phyloP scores from a whole-genome alignment of 768 basidiomycete species.

The Scleroderma bovista region DNA sequence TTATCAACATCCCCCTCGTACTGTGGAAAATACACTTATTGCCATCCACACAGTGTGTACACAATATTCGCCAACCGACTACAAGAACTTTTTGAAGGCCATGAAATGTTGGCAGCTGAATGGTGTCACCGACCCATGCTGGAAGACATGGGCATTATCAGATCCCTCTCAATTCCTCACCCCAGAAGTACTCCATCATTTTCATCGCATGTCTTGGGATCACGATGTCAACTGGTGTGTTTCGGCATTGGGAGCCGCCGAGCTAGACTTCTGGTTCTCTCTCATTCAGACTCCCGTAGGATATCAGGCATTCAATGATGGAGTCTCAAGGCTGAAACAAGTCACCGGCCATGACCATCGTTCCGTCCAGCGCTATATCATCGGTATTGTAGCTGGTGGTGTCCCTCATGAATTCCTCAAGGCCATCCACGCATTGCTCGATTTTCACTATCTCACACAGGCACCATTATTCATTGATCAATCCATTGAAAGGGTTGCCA shows the following conservation, averaged over 20 bases:
- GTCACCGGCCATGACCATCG: conserved; percentile 35
- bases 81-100: conserved; percentile 1
- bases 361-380: conserved; percentile 31
- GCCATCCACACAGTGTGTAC: conserved; percentile 3
- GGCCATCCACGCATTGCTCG: conserved; percentile 29
- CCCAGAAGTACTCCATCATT: conserved; percentile 35
- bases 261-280: conserved; percentile 34
- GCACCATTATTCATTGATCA: conserved; percentile 20
- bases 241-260: conserved; percentile 20
- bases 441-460: conserved; percentile 36
- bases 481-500: conserved; percentile 11
- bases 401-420: conserved; percentile 25
- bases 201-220: conserved; percentile 36
- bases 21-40: conserved; percentile 17
- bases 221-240: conserved; percentile 36
- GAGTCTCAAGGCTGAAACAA: conserved; percentile 38
- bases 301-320: conserved; percentile 34
- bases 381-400: conserved; percentile 31
- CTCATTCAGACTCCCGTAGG: conserved; percentile 33
- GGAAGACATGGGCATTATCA: conserved; percentile 31
- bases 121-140: conserved; percentile 22
- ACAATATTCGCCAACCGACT: conserved; percentile 1
- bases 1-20: conserved; percentile 22
- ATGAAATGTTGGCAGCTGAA: conserved; percentile 3
- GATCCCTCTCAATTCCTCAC: conserved; percentile 31